Evolutionary conservation across 1,139 yeast species (phyloP).

Genomic region (Scheffersomyces segobiensis): DNA sequence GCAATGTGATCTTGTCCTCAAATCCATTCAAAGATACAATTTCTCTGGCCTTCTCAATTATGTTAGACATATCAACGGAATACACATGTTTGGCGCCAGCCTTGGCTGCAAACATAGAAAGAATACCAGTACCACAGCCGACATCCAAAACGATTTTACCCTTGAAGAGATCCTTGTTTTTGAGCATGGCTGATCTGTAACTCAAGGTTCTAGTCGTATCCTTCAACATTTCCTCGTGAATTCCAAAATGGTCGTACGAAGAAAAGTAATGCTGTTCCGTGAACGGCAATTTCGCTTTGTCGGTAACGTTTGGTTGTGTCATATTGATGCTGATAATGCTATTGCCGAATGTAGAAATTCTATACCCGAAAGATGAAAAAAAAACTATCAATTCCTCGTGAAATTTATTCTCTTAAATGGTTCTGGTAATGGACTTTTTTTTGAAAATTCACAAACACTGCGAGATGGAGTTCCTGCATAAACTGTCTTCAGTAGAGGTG

Average conservation of each 20-base stretch:
- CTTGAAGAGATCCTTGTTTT: conserved; percentile 85
- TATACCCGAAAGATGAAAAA: background rate
- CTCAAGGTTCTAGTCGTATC: conserved; percentile 91
- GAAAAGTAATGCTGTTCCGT: conserved; percentile 90
- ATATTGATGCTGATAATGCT: background rate
- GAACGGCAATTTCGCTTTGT: conserved; percentile 53
- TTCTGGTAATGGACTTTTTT: background rate
- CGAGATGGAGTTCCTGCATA: background rate
- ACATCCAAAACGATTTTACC: conserved; percentile 96
- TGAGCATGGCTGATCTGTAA: conserved; percentile 89
- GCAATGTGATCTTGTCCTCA: conserved; percentile 79
- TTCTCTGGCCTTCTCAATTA: conserved; percentile 90
- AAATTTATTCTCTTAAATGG: background rate
- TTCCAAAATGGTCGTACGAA: conserved; percentile 95
- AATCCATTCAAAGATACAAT: conserved; percentile 84
- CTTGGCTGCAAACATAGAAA: conserved; percentile 97
- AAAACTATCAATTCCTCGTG: background rate
- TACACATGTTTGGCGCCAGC: conserved; percentile 98
- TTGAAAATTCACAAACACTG: background rate
- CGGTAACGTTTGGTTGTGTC: conserved; percentile 39
- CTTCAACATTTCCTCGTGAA: conserved; percentile 98
- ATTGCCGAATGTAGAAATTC: background rate
- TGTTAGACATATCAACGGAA: conserved; percentile 96
- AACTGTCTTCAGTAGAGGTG: background rate
- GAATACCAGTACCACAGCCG: conserved; percentile 97